Base-by-base conservation (phyloP, 495 filamentous ascomycete species). In the Aspergillus nanangensis region DNA sequence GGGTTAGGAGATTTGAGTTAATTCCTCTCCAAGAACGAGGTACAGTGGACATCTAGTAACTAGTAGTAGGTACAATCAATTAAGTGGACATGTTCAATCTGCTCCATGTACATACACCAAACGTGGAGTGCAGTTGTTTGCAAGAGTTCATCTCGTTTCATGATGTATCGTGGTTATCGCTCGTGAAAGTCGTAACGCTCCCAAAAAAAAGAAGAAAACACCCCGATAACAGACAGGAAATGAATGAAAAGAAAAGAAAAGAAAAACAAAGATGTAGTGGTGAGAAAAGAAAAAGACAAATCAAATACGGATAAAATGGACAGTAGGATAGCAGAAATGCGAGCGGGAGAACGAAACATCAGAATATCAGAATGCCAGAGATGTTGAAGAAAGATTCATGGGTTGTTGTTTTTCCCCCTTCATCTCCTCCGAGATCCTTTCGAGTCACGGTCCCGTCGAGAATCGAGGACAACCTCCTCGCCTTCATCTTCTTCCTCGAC, bases 401-500 rank as follows among this genome's bases (percentile, higher is more conserved):
- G n/a, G n/a, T n/a, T n/a, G n/a, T n/a, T n/a, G n/a, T n/a, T 41
- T 61, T 61, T 23, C 66, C 55, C 10, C 55, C 32, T 13, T 55
- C 48, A 68, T 41, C 63, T 59, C 25, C 63, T 58, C 8, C 57
- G 37, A 10, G 56, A 56, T 44, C 53, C 59, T 19, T 53, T 54
- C 20, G 38, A 37, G 22, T 35, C 47, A 1, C 46, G 46, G 41
- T 67, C 67, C 9, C 69, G 65, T 42, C 66, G 63, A 22, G 49
- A 50, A 37, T 45, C 50, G 17, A 59, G 53, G 4, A 41, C 35
- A 3, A 45, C 47, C 1, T 63, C 64, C 18, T 67, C 69, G 31
- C 77, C 79, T 58, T 88, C 84, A 15, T 83, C 82, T 57, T 93
- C 88, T 63, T 96, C 90, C 63, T 89, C 87, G 8, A 94, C 88